Percentiles rank a stretch among this genome's conserved stretches.
Conservation (phyloP, 106 monocot genomes). For the Dioscorea alata region DNA sequence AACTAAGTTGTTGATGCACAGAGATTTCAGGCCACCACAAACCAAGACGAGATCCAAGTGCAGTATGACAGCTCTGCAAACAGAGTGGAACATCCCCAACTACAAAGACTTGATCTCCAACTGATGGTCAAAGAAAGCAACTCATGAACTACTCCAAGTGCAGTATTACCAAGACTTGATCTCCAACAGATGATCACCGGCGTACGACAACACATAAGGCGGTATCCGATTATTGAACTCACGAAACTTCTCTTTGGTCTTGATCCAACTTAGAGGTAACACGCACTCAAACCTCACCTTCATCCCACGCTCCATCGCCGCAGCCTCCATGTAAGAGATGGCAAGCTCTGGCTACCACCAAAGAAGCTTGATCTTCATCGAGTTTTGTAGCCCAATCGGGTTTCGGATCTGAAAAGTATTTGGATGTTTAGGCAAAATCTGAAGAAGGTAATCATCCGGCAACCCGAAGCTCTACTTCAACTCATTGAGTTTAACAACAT, state of each 20-base stretch:
- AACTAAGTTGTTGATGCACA: constrained; percentile 64
- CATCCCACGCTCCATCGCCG: constrained; percentile 9
- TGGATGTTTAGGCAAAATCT: constrained; percentile 40
- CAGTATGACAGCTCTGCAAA: constrained; percentile 60
- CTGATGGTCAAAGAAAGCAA: constrained; percentile 78
- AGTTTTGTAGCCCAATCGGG: constrained; percentile 26
- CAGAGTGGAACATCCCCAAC: constrained; percentile 56
- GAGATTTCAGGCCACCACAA: constrained; percentile 52
- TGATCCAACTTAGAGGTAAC: constrained; percentile 62
- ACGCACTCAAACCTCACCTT: constrained; percentile 45
- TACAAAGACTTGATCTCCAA: constrained; percentile 40
- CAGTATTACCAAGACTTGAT: constrained; percentile 26
- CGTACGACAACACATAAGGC: constrained; percentile 72
- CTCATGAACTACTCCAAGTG: constrained; percentile 73
- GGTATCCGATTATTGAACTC: constrained; percentile 56
- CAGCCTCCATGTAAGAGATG: constrained; percentile 43
- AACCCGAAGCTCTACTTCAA: constrained; percentile 71
- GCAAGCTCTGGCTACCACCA: constrained; percentile 56
- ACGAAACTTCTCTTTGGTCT: constrained; percentile 38
- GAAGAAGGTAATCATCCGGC: constrained; percentile 72
- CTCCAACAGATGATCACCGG: constrained; percentile 8
- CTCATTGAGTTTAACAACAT: too few species aligned
- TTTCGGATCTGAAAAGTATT: constrained; percentile 58
- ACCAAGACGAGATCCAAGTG: constrained; percentile 81
- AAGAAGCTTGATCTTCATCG: constrained; percentile 81